Percentiles rank a stretch among this genome's conserved stretches.
Conservation (phyloP, 2,329 filamentous ascomycete species). For the Monascus ruber region DNA sequence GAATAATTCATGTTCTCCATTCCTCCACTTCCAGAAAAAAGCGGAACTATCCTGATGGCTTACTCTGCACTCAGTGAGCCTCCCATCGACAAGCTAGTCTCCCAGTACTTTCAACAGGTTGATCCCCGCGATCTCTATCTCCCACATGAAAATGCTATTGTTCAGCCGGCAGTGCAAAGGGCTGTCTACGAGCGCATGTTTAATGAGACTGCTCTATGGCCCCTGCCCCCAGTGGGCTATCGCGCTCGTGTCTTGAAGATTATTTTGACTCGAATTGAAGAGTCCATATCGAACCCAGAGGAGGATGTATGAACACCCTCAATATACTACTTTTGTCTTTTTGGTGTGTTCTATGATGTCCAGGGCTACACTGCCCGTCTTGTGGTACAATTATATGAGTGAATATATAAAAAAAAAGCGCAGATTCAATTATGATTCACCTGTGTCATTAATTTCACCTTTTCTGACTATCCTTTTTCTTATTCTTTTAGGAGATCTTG, state of each 20-base stretch:
- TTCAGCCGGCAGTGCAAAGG: constrained; percentile 51
- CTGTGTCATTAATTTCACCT: constrained; percentile 9
- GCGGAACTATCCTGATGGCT: constrained; percentile 1
- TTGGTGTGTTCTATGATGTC: constrained; percentile 1
- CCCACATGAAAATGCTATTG: constrained; percentile 49
- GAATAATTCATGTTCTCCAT: constrained; percentile 2
- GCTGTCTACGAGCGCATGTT: constrained; percentile 59
- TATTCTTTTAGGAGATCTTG: constrained; percentile 57
- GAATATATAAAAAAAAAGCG: background rate
- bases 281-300: constrained; percentile 67
- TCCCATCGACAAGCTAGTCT: constrained; percentile 30
- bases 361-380: constrained; percentile 1
- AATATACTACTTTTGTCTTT: constrained; percentile 5
- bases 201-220: constrained; percentile 41
- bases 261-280: constrained; percentile 59
- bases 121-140: constrained; percentile 50
- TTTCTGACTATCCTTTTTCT: constrained; percentile 4
- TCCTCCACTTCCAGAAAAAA: background rate
- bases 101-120: constrained; percentile 72
- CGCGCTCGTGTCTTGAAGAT: constrained; percentile 61
- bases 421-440: background rate
- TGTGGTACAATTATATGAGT: background rate
- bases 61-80: constrained; percentile 11
- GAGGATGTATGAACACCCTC: constrained; percentile 55
- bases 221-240: constrained; percentile 58